Conservation (phyloP, 495 filamentous ascomycete species). For the Lindgomyces ingoldianus region DNA sequence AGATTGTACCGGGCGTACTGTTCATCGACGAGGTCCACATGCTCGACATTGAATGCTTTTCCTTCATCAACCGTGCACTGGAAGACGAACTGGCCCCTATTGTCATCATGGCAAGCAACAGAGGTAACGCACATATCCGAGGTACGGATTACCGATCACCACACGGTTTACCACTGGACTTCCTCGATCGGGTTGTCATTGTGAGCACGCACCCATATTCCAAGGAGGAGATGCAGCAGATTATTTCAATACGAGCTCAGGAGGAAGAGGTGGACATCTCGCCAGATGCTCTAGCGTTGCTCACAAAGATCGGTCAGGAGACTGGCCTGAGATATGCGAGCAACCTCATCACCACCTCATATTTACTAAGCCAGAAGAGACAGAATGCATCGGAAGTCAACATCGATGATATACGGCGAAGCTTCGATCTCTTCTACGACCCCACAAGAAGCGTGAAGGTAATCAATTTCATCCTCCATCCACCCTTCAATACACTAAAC, state of each 20-base stretch:
- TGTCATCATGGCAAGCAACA: slow-evolving; percentile 99
- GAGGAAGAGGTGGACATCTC: slow-evolving; percentile 94
- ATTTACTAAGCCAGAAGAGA: slow-evolving; percentile 78
- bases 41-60: slow-evolving; percentile 99
- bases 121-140: slow-evolving; percentile 86
- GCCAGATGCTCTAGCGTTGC: slow-evolving; percentile 81
- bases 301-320: slow-evolving; percentile 94
- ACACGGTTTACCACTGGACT: slow-evolving; percentile 92
- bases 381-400: slow-evolving; percentile 75
- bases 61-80: slow-evolving; percentile 94
- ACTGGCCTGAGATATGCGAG: slow-evolving; percentile 89
- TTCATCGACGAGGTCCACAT: slow-evolving; percentile 99
- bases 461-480: slow-evolving; percentile 1
- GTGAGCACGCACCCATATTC: slow-evolving; percentile 92
- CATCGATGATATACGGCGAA: slow-evolving; percentile 86
- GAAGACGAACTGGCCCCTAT: slow-evolving; percentile 93
- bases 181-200: slow-evolving; percentile 94
- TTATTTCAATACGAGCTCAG: slow-evolving; percentile 84
- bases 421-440: slow-evolving; percentile 92
- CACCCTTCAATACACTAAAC: not conserved
- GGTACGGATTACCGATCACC: slow-evolving; percentile 90
- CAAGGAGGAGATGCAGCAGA: slow-evolving; percentile 82
- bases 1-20: slow-evolving; percentile 94
- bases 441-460: slow-evolving; percentile 75
- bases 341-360: slow-evolving; percentile 92